Base-by-base conservation (phyloP, 768 basidiomycete genomes). In the Candolleomyces efflorescens region DNA sequence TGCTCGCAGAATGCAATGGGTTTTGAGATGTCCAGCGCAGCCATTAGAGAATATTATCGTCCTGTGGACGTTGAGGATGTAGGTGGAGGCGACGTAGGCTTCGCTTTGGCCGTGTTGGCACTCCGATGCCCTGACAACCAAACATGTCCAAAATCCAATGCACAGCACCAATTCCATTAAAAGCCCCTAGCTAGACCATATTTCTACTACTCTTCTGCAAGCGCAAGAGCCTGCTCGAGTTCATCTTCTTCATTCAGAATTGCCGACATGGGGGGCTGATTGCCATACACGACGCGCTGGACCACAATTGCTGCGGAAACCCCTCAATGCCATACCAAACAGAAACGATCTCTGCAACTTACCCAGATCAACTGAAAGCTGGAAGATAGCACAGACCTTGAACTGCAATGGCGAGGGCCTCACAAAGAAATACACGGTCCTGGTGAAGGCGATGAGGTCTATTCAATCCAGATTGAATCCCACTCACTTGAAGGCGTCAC, bases 1-100 rank as follows among this genome's bases (percentile, higher is more conserved):
- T 94, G 92, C 74, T 94, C 90, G 77, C 87, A 88, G 75, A 93
- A 93, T 45, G 90, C 81, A 69, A 92, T 94, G 50, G 90, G 91
- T 78, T 90, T 92, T 65, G 80, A 78, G 50, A 72, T 69, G 64
- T 82, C 82, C 67, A 74, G 69, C 63, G 68, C 75, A 63, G 76
- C 75, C 77, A 79, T 78, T 64, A 65, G 70, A 63, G 62, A 66
- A 54, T 32, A 54, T 53, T 53, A 53, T 62, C 26, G 65, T 59
- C 62, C 55, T 37, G 61, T 51, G 20, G 55, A 46, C 53, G 53
- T 41, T 22, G 41, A 55, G 18, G 24, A 55, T 43, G 17, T 46
- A 47, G 38, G 48, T 18, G n/a, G 44, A 23, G 54, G 37, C 20
- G 49, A 24, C 44, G 24, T 15, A 22, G 48, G 54, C 48, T 26